phyloP scores from a whole-genome alignment of 805 yeast genomes.

The Candida ficus region DNA sequence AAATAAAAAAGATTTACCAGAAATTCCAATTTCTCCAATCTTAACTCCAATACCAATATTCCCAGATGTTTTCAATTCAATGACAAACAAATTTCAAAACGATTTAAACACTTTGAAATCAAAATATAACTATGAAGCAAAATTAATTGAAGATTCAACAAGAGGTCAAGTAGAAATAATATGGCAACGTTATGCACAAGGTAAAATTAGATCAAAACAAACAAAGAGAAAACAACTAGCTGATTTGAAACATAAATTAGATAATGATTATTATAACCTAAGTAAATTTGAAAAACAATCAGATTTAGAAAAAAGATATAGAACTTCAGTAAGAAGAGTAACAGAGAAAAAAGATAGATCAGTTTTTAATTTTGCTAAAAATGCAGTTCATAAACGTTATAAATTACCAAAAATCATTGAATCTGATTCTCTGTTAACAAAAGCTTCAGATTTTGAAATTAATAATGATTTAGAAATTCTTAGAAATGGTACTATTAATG shows the following conservation, averaged over 20 bases:
- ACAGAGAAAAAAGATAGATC: constrained; percentile 17
- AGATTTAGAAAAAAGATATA: constrained; percentile 11
- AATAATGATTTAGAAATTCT: constrained; percentile 14
- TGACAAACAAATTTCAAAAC: constrained; percentile 14
- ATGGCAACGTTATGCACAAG: constrained; percentile 22
- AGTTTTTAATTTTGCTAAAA: constrained; percentile 11
- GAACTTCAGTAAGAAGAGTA: constrained; percentile 16
- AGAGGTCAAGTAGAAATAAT: constrained; percentile 13
- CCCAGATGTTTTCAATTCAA: constrained; percentile 18
- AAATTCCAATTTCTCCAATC: constrained; percentile 11
- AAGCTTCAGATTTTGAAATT: constrained; percentile 15
- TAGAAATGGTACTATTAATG: not conserved
- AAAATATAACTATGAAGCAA: constrained; percentile 16
- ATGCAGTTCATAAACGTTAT: constrained; percentile 7
- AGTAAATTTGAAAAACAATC: constrained; percentile 7
- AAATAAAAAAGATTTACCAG: constrained; percentile 7
- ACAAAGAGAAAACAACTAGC: constrained; percentile 3
- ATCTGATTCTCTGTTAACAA: constrained; percentile 8
- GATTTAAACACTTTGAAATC: constrained; percentile 10
- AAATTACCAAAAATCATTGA: constrained; percentile 1
- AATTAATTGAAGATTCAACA: constrained; percentile 16
- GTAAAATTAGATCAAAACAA: constrained; percentile 13
- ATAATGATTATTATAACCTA: constrained; percentile 16
- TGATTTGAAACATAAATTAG: constrained; percentile 4
- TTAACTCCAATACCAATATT: constrained; percentile 17